A percentile compares a stretch with the other conserved stretches of the same genome.
These are phyloP conservation scores for Rhododendron williamsianum DNA, from an alignment of 148 eudicot genomes.

Conservation along the genomic window DNA sequence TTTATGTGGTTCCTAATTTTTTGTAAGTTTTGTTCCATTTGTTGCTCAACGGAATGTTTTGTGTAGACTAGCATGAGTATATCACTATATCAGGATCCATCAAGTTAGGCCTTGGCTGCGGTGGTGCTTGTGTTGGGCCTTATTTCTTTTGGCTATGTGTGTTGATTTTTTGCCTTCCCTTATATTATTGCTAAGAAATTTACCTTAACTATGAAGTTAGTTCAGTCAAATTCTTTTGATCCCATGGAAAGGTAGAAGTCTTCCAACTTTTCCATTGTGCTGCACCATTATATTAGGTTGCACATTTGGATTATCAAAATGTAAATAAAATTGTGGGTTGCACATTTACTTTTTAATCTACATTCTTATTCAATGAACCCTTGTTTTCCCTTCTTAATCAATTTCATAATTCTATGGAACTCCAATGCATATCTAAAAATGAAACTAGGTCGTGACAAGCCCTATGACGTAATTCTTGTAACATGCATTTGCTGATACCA, in stretches of 20 bases:
- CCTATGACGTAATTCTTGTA: background rate
- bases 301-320: background rate
- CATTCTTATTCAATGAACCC: background rate
- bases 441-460: background rate
- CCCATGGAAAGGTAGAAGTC: background rate
- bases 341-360: too few relatives aligned
- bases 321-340: background rate
- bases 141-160: background rate
- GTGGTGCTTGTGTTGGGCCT: background rate
- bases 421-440: background rate
- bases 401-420: background rate
- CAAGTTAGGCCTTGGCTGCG: background rate
- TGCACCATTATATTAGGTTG: background rate
- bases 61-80: background rate
- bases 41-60: background rate
- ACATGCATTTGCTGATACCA: background rate
- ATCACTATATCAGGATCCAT: background rate
- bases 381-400: too few relatives aligned
- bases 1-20: background rate
- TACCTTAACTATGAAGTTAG: background rate
- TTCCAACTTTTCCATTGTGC: background rate
- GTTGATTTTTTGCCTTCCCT: background rate
- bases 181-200: background rate
- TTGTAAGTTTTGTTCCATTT: background rate
- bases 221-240: background rate